A percentile compares a stretch with the other conserved stretches of the same genome.
phyloP scores from a whole-genome alignment of 805 yeast genomes.

The Candida ipomoeae region DNA sequence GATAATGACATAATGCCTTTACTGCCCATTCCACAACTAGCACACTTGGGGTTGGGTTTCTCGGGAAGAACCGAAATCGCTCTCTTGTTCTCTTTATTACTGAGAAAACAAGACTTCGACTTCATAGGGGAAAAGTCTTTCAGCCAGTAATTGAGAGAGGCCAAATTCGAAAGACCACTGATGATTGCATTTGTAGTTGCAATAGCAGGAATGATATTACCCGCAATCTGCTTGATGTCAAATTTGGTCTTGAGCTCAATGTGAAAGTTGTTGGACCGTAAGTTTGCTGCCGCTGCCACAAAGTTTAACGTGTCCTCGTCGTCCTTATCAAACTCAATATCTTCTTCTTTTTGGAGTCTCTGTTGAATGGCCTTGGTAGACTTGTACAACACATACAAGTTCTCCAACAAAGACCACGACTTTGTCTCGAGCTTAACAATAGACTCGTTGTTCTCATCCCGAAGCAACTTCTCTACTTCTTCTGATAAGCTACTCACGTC shows the following conservation, averaged over 20 bases:
- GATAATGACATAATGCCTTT: slow-evolving; percentile 10
- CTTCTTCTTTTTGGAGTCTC: slow-evolving; percentile 39
- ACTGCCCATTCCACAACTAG: slow-evolving; percentile 54
- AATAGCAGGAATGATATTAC: slow-evolving; percentile 96
- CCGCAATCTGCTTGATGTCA: slow-evolving; percentile 91
- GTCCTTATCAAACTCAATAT: slow-evolving; percentile 82
- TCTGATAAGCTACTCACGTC: slow-evolving; percentile 20
- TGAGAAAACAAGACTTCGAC: slow-evolving; percentile 34
- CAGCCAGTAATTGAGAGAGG: slow-evolving; percentile 54
- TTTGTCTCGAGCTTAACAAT: slow-evolving; percentile 35
- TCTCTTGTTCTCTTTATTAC: slow-evolving; percentile 54
- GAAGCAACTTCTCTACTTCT: slow-evolving; percentile 14
- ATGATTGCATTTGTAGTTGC: slow-evolving; percentile 97
- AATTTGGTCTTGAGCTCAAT: slow-evolving; percentile 74
- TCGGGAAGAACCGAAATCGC: slow-evolving; percentile 60
- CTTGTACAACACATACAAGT: slow-evolving; percentile 52
- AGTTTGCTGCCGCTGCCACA: slow-evolving; percentile 80
- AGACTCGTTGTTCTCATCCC: slow-evolving; percentile 18
- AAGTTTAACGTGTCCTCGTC: slow-evolving; percentile 88
- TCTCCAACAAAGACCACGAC: slow-evolving; percentile 61
- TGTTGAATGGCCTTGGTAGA: slow-evolving; percentile 47
- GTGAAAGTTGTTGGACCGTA: slow-evolving; percentile 65
- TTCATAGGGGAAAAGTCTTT: slow-evolving; percentile 23
- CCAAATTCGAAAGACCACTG: slow-evolving; percentile 80
- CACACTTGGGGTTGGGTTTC: slow-evolving; percentile 67